Evolutionary conservation across 1,139 yeast genomes (phyloP), one percentile per base, ranked within the genome.

Genomic region (Debaryomyces singareniensis): DNA sequence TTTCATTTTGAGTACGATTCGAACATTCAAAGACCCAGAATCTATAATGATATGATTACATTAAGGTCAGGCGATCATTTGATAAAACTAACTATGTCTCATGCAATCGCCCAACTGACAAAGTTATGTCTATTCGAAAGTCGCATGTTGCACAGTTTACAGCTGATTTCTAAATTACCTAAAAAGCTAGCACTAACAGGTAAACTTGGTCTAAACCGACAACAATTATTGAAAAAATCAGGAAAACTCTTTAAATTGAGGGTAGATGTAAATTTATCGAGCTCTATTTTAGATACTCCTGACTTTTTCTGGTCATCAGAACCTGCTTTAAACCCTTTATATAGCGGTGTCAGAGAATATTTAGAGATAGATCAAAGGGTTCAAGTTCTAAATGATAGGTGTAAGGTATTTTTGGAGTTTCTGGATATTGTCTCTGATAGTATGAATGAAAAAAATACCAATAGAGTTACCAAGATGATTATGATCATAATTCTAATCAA

Each of bases 241-340:
- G 98, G 98, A 10, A 79, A 83, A 48, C 59, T 91, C 30, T 89
- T 89, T 62, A 89, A 87, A 45, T 56, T 91, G 20, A 65, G 98
- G 28, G 96, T 89, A 5, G 98, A 91, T 55, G 97, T 91, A 3
- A 91, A 91, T 50, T 61, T 91, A 33, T 81, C 93, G 5, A 84
- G 96, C 10, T 85, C 87, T 36, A 89, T 91, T 15, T 65, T 91
- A 34, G 98, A 91, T 49, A 87, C 96, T 0, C 98, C 98, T 0
- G 95, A 85, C 35, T 87, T 86, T 47, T 91, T 91, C 53, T 91
- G 98, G 98, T 84, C 91, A 15, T 75, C 82, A 38, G 98, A 91
- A 55, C 98, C 98, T 3, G 89, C 95, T 22, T 68, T 91, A 39
- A 94, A 89, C 51, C 97, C 97, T 2, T 62, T 91, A 29, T 91